phyloP scores from a whole-genome alignment of 345 rosid genomes.

The Salix koriyanagi region DNA sequence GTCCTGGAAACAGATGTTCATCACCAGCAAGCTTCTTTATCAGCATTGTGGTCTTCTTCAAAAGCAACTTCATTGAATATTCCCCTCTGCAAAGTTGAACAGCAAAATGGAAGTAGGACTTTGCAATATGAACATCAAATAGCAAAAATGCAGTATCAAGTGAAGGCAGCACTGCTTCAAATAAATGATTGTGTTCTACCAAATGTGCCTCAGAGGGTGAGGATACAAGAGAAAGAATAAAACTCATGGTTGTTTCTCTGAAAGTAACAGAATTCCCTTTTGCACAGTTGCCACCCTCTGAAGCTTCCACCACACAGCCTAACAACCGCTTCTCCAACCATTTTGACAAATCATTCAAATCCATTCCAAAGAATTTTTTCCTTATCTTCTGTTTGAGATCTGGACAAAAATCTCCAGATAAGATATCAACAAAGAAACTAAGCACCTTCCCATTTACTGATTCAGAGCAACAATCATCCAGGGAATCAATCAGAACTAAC shows the following conservation, averaged over 20 bases:
- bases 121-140: constrained; percentile 69
- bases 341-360: constrained; percentile 52
- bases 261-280: constrained; percentile 59
- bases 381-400: constrained; percentile 60
- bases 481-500: constrained; percentile 62
- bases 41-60: constrained; percentile 60
- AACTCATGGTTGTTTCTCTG: constrained; percentile 80
- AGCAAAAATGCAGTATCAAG: constrained; percentile 78
- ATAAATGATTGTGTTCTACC: constrained; percentile 59
- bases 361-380: constrained; percentile 62
- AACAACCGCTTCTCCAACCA: constrained; percentile 89
- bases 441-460: constrained; percentile 72
- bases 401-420: constrained; percentile 58
- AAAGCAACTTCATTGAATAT: constrained; percentile 52
- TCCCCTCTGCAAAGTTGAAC: constrained; percentile 77
- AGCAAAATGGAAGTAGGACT: constrained; percentile 71
- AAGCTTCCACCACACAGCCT: constrained; percentile 54
- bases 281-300: constrained; percentile 44
- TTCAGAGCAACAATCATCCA: constrained; percentile 69
- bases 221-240: constrained; percentile 59
- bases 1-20: constrained; percentile 68
- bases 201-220: constrained; percentile 40
- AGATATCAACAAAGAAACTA: constrained; percentile 69
- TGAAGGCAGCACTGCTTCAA: constrained; percentile 71
- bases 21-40: constrained; percentile 72